These are phyloP conservation scores for Hymenoscyphus occultus DNA, from an alignment of 2,329 filamentous ascomycete species.

Conservation along the genomic window DNA sequence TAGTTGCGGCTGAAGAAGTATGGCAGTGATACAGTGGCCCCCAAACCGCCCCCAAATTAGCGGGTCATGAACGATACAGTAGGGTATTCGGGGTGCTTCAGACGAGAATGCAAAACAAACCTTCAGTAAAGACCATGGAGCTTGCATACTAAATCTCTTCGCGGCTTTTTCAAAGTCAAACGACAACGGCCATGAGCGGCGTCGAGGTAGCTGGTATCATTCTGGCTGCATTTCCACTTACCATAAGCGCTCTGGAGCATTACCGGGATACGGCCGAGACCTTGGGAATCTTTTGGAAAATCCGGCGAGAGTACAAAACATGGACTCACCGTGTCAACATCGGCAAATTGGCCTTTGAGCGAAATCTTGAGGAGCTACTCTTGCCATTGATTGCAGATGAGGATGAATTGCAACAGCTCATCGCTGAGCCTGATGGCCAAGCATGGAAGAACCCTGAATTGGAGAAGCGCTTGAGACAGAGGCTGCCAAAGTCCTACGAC, in stretches of 20 bases:
- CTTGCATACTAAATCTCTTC: neutral
- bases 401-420: conserved; percentile 13
- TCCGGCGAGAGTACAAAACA: conserved; percentile 18
- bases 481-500: conserved; percentile 22
- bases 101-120: neutral
- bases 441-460: conserved; percentile 18
- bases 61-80: neutral
- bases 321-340: conserved; percentile 20
- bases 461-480: conserved; percentile 13
- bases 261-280: conserved; percentile 19
- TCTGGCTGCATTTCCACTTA: conserved; percentile 20
- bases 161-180: neutral
- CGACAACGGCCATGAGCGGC: conserved; percentile 6
- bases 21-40: neutral
- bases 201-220: conserved; percentile 22
- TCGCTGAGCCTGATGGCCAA: conserved; percentile 15
- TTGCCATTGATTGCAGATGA: conserved; percentile 22
- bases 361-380: conserved; percentile 22
- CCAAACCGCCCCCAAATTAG: neutral
- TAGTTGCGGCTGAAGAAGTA: neutral
- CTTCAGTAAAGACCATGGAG: neutral
- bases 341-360: conserved; percentile 19
- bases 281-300: conserved; percentile 21
- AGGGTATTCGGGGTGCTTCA: no score
- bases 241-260: conserved; percentile 21